Evolutionary conservation across 352 stramenopile species (phyloP).

Genomic region (Thraustochytrium sp.): DNA sequence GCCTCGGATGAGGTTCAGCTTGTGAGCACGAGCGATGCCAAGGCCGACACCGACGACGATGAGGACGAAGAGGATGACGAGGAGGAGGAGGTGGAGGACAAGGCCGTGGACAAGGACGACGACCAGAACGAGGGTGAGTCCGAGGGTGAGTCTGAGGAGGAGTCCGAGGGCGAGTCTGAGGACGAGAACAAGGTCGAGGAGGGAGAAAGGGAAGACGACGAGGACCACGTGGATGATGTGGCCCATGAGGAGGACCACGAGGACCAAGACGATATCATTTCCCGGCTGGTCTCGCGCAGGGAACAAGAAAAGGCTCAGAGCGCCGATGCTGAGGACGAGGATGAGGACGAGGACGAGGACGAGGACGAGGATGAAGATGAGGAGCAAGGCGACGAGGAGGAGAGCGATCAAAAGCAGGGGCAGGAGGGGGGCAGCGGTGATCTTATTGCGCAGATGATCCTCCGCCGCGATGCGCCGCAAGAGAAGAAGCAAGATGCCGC

Average conservation of each 20-base stretch:
- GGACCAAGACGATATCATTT: too few species aligned
- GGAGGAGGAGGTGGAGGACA: background rate
- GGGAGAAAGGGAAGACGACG: background rate
- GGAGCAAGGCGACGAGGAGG: background rate
- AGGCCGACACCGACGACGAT: background rate
- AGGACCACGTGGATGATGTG: background rate
- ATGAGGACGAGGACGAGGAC: background rate
- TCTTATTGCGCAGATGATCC: too few species aligned
- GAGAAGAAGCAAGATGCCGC: background rate
- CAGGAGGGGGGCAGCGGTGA: too few species aligned
- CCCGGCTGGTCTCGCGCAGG: too few species aligned
- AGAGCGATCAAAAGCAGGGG: background rate
- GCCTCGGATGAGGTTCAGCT: background rate
- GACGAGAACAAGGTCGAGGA: background rate
- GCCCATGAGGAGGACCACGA: background rate
- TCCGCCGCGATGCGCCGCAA: too few species aligned
- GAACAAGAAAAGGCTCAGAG: too few species aligned
- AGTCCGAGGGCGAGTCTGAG: background rate
- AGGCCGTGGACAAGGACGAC: background rate
- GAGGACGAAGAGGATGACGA: background rate
- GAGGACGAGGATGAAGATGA: background rate
- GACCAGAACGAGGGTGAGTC: background rate
- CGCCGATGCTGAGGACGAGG: too few species aligned
- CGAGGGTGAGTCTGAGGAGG: background rate
- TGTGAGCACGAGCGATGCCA: background rate